Base-by-base conservation (phyloP, 257 asterid species). In the Thymus mandschuricus region DNA sequence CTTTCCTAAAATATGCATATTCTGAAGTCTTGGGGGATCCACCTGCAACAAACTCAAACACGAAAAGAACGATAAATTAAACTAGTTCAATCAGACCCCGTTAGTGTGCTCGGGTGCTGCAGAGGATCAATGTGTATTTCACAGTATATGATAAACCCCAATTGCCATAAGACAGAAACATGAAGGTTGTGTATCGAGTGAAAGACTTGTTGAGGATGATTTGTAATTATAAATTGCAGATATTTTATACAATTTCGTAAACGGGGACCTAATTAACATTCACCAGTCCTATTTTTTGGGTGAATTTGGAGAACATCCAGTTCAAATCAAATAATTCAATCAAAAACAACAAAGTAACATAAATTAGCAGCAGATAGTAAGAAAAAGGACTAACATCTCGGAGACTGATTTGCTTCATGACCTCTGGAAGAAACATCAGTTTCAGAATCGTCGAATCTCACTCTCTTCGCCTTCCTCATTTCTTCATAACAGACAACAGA, bases 21-120 rank as follows among this genome's bases (percentile, higher is more conserved):
- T 91, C 96, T 48, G 96, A 89, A 52, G 97, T 91, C 80, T 86
- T 91, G 54, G 97, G 88, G 12, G 27, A 86, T 72, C 75, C 93
- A 72, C 80, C 97, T 89, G 84, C 85, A 75, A 68, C 8, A 78
- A 9, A 35, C 28, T n/a, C 6, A 30, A 15, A 65, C 31, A 35
- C 28, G 9, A 2, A 48, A 28, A 15, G 8, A 28, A 21, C 21
- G 21, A 21, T 21, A 27, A n/a, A 12, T 31, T 10, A 30, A 40
- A 40, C 57, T 28, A 40, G 8, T 27, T 49, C n/a, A 27, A 70
- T 60, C 57, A 50, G 65, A 43, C 15, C 21, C 52, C 10, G 72
- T 28, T 52, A 55, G 13, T 15, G 34, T 46, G 69, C 49, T 7
- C 33, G 57, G 41, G 21, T 29, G 28, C 49, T 73, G 41, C 48